Percentiles rank a stretch among this genome's conserved stretches.
Conservation (phyloP, 345 rosid species). For the Sisymbrium irio region DNA sequence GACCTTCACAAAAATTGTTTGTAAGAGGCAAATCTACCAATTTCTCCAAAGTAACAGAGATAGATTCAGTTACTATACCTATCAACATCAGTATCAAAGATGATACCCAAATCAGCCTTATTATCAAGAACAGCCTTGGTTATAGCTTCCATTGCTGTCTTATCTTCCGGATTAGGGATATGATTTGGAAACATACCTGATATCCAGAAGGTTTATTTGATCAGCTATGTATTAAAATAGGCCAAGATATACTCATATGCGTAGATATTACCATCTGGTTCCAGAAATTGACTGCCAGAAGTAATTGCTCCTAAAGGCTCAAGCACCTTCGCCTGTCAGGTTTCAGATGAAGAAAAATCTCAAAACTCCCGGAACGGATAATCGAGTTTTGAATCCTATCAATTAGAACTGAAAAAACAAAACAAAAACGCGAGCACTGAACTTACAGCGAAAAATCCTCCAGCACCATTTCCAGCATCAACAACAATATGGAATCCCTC, state of each 20-base stretch:
- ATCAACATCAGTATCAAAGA: constrained; percentile 98
- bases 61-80: constrained; percentile 45
- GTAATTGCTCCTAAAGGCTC: constrained; percentile 93
- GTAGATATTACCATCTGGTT: constrained; percentile 77
- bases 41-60: not conserved
- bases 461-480: constrained; percentile 99
- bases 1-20: constrained; percentile 50
- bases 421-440: not conserved
- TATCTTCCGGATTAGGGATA: constrained; percentile 98
- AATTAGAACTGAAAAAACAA: not conserved
- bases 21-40: constrained; percentile 10
- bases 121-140: constrained; percentile 83
- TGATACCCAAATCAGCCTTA: constrained; percentile 94
- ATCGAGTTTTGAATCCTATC: not conserved
- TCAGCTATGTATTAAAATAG: constrained; percentile 17
- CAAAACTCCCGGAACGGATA: not conserved
- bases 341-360: not conserved
- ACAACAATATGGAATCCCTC: constrained; percentile 96
- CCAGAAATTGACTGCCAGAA: constrained; percentile 93
- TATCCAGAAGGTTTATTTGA: not conserved
- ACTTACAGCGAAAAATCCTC: constrained; percentile 96
- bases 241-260: constrained; percentile 1
- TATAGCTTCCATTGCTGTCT: constrained; percentile 85
- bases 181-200: constrained; percentile 95
- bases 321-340: constrained; percentile 81